Evolutionary conservation across 208 protist genomes (phyloP), one percentile per base, ranked within the genome.

Genomic region (Endotrypanum monterogeii): DNA sequence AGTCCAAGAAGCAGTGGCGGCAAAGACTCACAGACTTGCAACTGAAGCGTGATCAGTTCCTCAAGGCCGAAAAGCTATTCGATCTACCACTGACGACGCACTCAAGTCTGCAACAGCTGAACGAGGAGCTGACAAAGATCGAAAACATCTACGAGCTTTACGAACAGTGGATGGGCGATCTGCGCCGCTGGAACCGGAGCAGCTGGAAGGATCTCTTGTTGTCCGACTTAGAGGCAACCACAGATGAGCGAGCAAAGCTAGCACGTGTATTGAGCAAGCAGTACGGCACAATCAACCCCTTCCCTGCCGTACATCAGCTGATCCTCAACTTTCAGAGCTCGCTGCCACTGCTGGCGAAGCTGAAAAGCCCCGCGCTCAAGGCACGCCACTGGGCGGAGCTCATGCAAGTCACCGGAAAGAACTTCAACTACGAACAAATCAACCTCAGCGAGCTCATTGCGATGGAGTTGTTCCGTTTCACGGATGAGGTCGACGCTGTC

Each of bases 291-390:
- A 82, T 99, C 25, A 72, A 94, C 39, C 89, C 94, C 28, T 99
- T 98, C 74, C 62, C 71, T 3, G 83, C 86, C 23, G 83, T 99
- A 23, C 90, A 99, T 80, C 89, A 98, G 68, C 72, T 92, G 35
- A 95, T 99, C 56, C 71, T 94, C 54, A 96, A 97, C 82, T 99
- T 99, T 79, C 83, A 97, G 71, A 93, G 92, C 63, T 98, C 97
- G 28, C 84, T 99, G 55, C 98, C 98, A 54, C 85, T 99, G 50
- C 83, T 99, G 30, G 75, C 92, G 54, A 94, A 99, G 78, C 88
- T 99, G 35, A 99, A 99, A 83, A 98, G 89, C 77, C 98, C 98
- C 1, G 96, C 98, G n/a, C 86, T 99, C 28, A 96, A 99, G 77
- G 83, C 87, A 44, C 92, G 99, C 11, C 99, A 99, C 84, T 99